Evolutionary conservation across 768 basidiomycete species (phyloP).

Genomic region (Austroboletus eburneus): DNA sequence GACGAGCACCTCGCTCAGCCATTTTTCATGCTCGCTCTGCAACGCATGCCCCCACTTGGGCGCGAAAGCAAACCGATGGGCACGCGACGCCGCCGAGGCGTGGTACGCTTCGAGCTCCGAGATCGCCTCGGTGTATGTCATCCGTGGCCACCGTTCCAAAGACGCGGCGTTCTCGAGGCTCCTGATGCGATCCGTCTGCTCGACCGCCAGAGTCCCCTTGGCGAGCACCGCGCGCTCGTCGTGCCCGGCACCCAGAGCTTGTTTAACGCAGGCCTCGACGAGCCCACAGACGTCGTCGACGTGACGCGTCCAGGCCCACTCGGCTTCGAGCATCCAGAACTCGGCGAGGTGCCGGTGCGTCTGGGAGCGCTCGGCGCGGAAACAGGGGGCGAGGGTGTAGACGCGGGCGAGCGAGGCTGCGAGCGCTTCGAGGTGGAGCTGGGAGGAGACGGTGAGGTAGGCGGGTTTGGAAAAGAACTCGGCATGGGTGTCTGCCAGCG

Average conservation of each 20-base stretch:
- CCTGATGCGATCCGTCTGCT: conserved; percentile 32
- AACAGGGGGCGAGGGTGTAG: conserved; percentile 91
- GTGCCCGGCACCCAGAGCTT: conserved; percentile 30
- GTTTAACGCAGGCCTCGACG: conserved; percentile 52
- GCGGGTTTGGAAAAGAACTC: conserved; percentile 77
- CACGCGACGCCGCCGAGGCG: conserved; percentile 19
- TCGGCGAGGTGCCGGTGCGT: conserved; percentile 93
- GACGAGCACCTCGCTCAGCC: conserved; percentile 69
- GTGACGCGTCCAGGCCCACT: conserved; percentile 61
- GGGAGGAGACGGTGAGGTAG: conserved; percentile 91
- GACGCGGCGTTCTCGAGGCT: conserved; percentile 36
- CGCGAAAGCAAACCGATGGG: conserved; percentile 45
- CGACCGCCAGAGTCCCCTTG: conserved; percentile 30
- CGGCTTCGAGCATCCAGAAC: conserved; percentile 99
- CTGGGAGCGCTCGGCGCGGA: conserved; percentile 87
- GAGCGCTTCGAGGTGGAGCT: conserved; percentile 91
- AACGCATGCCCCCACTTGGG: conserved; percentile 69
- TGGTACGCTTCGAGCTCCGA: conserved; percentile 43
- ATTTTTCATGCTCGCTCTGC: conserved; percentile 90
- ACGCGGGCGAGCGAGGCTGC: conserved; percentile 74
- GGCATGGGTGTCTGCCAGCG: conserved; percentile 8
- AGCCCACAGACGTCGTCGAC: conserved; percentile 51
- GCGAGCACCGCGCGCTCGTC: conserved; percentile 33
- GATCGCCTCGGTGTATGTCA: conserved; percentile 80
- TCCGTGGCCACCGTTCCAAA: conserved; percentile 54